Conservation (phyloP, 805 yeast genomes). For the Ogataea ramenticola region DNA sequence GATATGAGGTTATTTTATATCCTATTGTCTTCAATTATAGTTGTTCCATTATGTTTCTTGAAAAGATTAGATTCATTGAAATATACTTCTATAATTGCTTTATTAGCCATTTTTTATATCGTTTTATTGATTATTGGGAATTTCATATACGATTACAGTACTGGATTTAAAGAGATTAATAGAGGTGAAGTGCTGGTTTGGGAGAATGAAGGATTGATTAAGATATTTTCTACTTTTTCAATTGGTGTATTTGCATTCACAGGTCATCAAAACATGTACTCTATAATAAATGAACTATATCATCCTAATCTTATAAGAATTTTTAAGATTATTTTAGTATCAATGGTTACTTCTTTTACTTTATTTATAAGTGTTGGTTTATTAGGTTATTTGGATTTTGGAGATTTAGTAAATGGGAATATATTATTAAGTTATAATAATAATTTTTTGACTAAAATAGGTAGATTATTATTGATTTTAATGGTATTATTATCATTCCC, state of each 20-base stretch:
- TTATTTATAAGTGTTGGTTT: conserved; percentile 61
- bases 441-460: conserved; percentile 40
- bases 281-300: conserved; percentile 63
- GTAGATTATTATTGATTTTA: conserved; percentile 54
- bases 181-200: conserved; percentile 36
- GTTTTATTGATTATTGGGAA: conserved; percentile 47
- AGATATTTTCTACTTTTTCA: conserved; percentile 57
- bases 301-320: conserved; percentile 45
- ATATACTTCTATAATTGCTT: conserved; percentile 64
- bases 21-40: conserved; percentile 40
- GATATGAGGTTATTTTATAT: conserved; percentile 45
- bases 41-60: conserved; percentile 57
- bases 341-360: conserved; percentile 46
- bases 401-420: conserved; percentile 58
- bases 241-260: conserved; percentile 76
- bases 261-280: conserved; percentile 75
- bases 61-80: conserved; percentile 61
- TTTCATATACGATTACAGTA: conserved; percentile 25
- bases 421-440: conserved; percentile 61
- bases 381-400: conserved; percentile 68
- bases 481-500: conserved; percentile 79
- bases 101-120: conserved; percentile 58
- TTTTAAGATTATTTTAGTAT: conserved; percentile 32
- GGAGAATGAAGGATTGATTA: conserved; percentile 34
- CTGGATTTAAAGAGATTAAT: conserved; percentile 33